Evolutionary conservation across 257 asterid species (phyloP), one percentile per base, ranked within the genome.

Genomic region (Solanum rostratum): DNA sequence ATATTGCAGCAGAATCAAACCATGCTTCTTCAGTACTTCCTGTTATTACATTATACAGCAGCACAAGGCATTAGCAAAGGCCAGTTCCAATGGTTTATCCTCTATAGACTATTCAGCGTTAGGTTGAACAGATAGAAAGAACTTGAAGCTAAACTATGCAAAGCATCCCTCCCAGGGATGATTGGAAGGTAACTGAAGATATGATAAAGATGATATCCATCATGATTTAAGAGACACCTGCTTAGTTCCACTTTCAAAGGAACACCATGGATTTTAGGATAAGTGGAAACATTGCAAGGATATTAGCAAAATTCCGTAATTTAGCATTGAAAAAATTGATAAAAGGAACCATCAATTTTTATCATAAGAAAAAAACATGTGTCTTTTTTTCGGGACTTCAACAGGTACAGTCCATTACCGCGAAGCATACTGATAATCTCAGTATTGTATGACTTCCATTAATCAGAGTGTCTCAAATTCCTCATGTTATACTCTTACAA

Each of bases 11-110:
- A 84, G 99, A 91, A 87, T 97, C 99, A 27, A 87, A 95, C 99
- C 99, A 97, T 11, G 97, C 91, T 91, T 95, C 99, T 79, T 97
- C 99, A 29, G 62, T 86, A 66, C 90, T 91, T 78, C 97, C 99
- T 95, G 91, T 69, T 69, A 83, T 37, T 73, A 39, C 57, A 53
- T 83, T 69, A 63, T 63, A 13, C 70, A 62, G 10, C 69, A 68
- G 29, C 65, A 63, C 55, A 41, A 52, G 69, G 68, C 9, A 11
- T 83, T 68, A 66, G 65, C 1, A 27, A 76, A 16, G 63, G 82
- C 3, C 13, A 19, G 82, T 27, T 14, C 45, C 24, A 52, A 78
- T 50, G 63, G 16, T 50, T 50, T 49, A 78, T 50, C 27, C 0
- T 10, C 82, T 1, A 37, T 19, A 37, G 29, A 39, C 18, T 19